These are phyloP conservation scores for Amanita thiersii DNA, from an alignment of 768 basidiomycete genomes.

Conservation along the genomic window DNA sequence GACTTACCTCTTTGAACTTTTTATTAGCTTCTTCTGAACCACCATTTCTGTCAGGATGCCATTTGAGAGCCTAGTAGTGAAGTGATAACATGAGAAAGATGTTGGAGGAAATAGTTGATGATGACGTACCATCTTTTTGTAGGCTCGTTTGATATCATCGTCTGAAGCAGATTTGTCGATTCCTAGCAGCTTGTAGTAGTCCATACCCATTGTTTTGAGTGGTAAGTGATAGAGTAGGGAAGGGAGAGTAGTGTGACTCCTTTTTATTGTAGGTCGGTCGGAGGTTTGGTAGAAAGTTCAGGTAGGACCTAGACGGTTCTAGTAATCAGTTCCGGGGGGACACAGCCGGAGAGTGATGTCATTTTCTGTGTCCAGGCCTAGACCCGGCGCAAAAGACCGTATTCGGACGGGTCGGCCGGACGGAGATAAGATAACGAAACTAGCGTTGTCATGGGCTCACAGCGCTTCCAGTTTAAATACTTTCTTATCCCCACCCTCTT, in stretches of 20 bases:
- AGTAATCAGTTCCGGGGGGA: no score
- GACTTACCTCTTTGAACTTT: constrained; percentile 84
- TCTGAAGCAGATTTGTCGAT: constrained; percentile 65
- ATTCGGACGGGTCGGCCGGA: not conserved
- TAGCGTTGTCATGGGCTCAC: no score
- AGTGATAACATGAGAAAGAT: not conserved
- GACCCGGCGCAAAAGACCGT: not conserved
- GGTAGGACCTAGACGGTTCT: constrained; percentile 21
- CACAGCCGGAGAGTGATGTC: constrained; percentile 13
- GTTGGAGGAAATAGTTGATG: not conserved
- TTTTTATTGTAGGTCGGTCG: constrained; percentile 11
- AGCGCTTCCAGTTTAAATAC: not conserved
- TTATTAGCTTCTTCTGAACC: constrained; percentile 79
- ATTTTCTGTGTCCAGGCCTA: not conserved
- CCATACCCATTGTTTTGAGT: constrained; percentile 53
- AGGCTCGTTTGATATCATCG: constrained; percentile 88
- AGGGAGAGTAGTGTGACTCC: constrained; percentile 2
- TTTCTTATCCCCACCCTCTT: constrained; percentile 8
- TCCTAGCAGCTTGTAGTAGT: constrained; percentile 86
- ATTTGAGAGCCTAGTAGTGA: constrained; percentile 89
- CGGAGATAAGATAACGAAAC: constrained; percentile 3
- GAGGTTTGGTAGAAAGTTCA: not conserved
- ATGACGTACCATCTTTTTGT: constrained; percentile 79
- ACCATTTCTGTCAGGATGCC: constrained; percentile 89
- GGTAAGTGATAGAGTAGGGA: constrained; percentile 5